These are phyloP conservation scores for Colletotrichum simmondsii DNA, from an alignment of 2,329 filamentous ascomycete species.

Conservation along the genomic window DNA sequence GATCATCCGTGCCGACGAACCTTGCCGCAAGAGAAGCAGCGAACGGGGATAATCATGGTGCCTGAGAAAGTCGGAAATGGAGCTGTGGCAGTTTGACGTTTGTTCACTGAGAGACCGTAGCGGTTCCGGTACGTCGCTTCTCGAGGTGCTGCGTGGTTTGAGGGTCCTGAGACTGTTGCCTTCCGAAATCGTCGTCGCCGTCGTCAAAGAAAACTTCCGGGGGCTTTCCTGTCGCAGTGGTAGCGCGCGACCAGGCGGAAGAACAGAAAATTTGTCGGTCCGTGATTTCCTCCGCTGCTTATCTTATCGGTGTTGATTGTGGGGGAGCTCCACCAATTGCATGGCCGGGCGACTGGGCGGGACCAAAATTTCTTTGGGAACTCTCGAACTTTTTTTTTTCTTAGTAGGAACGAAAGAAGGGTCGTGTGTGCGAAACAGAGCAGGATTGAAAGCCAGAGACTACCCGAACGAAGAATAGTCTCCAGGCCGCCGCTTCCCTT, in stretches of 20 bases:
- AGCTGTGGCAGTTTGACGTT: not conserved
- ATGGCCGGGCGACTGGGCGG: slow-evolving; percentile 29
- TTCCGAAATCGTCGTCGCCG: slow-evolving; percentile 12
- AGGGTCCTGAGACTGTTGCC: not conserved
- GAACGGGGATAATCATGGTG: slow-evolving; percentile 97
- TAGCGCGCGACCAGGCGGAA: not conserved
- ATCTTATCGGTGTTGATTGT: slow-evolving; percentile 33
- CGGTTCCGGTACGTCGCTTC: not conserved
- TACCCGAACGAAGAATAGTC: slow-evolving; percentile 17
- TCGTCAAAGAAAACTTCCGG: slow-evolving; percentile 23
- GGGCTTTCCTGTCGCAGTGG: not conserved
- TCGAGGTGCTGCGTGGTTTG: not conserved
- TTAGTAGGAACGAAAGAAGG: slow-evolving; percentile 11
- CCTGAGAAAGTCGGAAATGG: slow-evolving; percentile 2
- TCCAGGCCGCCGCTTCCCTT: not conserved
- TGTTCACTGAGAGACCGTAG: not conserved
- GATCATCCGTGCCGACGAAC: slow-evolving; percentile 60
- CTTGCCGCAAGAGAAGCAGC: slow-evolving; percentile 99
- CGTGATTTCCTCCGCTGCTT: slow-evolving; percentile 26
- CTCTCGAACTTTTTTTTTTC: slow-evolving; percentile 35
- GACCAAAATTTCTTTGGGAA: slow-evolving; percentile 36
- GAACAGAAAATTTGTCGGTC: slow-evolving; percentile 33
- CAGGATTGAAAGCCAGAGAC: slow-evolving; percentile 26
- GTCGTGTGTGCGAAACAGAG: slow-evolving; percentile 25
- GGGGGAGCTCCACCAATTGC: slow-evolving; percentile 29